Percentiles rank a stretch among this genome's conserved stretches.
These are phyloP conservation scores for Vanderwaltozyma tropicalis DNA, from an alignment of 805 yeast genomes.

Conservation along the genomic window DNA sequence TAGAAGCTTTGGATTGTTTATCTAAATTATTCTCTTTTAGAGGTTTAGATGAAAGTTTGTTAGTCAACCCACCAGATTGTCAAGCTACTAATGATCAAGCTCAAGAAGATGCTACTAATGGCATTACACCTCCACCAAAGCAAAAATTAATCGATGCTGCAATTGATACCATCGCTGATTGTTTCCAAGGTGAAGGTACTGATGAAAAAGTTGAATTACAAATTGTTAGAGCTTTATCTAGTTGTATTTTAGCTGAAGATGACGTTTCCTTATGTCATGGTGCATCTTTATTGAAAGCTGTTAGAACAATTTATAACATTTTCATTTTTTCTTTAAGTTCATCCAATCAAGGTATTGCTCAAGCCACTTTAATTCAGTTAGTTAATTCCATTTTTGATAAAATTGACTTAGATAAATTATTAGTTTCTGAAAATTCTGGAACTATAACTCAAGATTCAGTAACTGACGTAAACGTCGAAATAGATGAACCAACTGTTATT, in stretches of 20 bases:
- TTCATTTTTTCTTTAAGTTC: constrained; percentile 76
- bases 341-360: constrained; percentile 86
- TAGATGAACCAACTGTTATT: too few species aligned
- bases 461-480: too few species aligned
- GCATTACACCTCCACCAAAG: constrained; percentile 44
- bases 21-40: constrained; percentile 78
- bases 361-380: constrained; percentile 87
- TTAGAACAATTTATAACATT: constrained; percentile 86
- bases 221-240: constrained; percentile 82
- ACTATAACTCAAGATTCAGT: too few species aligned
- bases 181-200: constrained; percentile 88
- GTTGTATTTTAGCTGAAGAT: constrained; percentile 71
- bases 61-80: constrained; percentile 37
- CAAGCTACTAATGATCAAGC: constrained; percentile 25
- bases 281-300: constrained; percentile 74
- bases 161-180: constrained; percentile 70
- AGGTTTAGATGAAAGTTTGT: constrained; percentile 54
- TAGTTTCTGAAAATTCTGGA: constrained; percentile 17
- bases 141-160: constrained; percentile 67
- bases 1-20: constrained; percentile 71
- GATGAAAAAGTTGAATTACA: constrained; percentile 85
- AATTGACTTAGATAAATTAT: constrained; percentile 25
- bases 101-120: constrained; percentile 18
- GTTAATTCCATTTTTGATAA: constrained; percentile 79
- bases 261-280: constrained; percentile 76